Evolutionary conservation across 108 stramenopile species (phyloP).

Genomic region (Cyclotella cryptica): DNA sequence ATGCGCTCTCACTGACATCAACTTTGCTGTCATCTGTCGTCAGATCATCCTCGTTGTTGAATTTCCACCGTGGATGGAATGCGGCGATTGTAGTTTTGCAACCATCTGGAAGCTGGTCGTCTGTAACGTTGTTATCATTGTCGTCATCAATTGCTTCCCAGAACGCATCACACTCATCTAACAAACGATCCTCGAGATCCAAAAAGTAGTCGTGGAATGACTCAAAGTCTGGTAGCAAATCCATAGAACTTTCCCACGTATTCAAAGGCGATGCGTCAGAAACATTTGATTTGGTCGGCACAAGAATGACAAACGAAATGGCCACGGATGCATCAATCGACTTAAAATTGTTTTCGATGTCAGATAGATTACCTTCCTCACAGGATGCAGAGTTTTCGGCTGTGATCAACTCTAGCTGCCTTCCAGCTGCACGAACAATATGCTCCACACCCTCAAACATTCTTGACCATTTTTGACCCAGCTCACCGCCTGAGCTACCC

Average conservation of each 20-base stretch:
- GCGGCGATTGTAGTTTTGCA: slow-evolving; percentile 73
- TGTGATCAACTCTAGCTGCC: slow-evolving; percentile 29
- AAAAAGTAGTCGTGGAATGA: slow-evolving; percentile 71
- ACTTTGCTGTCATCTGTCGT: slow-evolving; percentile 9
- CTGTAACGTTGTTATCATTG: neutral
- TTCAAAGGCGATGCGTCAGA: neutral
- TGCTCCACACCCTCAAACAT: slow-evolving; percentile 32
- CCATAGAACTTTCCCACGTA: neutral
- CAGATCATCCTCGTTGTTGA: slow-evolving; percentile 29
- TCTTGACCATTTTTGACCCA: neutral
- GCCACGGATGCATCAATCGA: slow-evolving; percentile 62
- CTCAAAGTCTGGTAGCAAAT: slow-evolving; percentile 44
- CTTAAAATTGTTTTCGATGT: slow-evolving; percentile 1
- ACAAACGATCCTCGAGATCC: slow-evolving; percentile 66
- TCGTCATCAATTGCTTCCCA: slow-evolving; percentile 36
- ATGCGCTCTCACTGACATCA: slow-evolving; percentile 4
- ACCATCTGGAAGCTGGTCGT: slow-evolving; percentile 14
- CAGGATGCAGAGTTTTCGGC: neutral
- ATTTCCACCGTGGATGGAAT: slow-evolving; percentile 80
- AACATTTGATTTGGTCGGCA: slow-evolving; percentile 6
- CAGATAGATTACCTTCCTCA: neutral
- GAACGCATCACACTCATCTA: slow-evolving; percentile 58
- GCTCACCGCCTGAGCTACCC: neutral
- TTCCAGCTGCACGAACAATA: slow-evolving; percentile 28
- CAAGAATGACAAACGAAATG: slow-evolving; percentile 70